A percentile compares a stretch with the other conserved stretches of the same genome.
Conservation (phyloP, 352 stramenopile species). For the Salisapilia sapeloensis region DNA sequence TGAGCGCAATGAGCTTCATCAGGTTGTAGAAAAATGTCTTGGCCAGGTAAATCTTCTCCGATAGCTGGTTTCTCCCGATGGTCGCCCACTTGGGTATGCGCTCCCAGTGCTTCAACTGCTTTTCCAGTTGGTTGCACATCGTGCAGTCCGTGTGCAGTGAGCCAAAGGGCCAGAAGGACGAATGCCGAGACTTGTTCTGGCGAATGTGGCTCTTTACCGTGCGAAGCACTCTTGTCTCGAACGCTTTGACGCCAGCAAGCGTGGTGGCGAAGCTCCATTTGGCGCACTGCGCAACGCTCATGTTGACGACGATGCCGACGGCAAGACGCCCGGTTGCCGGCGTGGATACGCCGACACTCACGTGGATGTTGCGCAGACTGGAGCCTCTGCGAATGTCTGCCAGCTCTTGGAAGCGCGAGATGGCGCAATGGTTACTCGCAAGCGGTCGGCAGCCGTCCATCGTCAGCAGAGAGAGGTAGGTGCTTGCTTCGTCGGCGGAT, state of each 20-base stretch:
- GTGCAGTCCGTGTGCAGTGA: slow-evolving; percentile 5
- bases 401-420: slow-evolving; percentile 17
- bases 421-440: no score
- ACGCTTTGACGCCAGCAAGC: slow-evolving; percentile 19
- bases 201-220: slow-evolving; percentile 6
- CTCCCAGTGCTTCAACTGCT: slow-evolving; percentile 18
- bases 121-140: slow-evolving; percentile 24
- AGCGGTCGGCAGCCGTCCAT: no score
- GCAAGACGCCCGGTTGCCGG: slow-evolving; percentile 1
- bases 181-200: slow-evolving; percentile 4
- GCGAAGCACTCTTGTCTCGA: slow-evolving; percentile 9
- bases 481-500: no score
- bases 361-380: slow-evolving; percentile 22
- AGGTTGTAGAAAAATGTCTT: slow-evolving; percentile 24
- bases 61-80: slow-evolving; percentile 24
- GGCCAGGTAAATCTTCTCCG: slow-evolving; percentile 27
- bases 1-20: slow-evolving; percentile 14
- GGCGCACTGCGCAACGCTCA: slow-evolving; percentile 18
- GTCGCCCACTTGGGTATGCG: slow-evolving; percentile 16
- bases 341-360: no score
- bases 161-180: no score
- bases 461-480: no score
- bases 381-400: slow-evolving; percentile 36
- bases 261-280: slow-evolving; percentile 16
- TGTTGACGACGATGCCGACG: slow-evolving; percentile 5